phyloP scores from a whole-genome alignment of 257 asterid species.

The Nemophila menziesii region DNA sequence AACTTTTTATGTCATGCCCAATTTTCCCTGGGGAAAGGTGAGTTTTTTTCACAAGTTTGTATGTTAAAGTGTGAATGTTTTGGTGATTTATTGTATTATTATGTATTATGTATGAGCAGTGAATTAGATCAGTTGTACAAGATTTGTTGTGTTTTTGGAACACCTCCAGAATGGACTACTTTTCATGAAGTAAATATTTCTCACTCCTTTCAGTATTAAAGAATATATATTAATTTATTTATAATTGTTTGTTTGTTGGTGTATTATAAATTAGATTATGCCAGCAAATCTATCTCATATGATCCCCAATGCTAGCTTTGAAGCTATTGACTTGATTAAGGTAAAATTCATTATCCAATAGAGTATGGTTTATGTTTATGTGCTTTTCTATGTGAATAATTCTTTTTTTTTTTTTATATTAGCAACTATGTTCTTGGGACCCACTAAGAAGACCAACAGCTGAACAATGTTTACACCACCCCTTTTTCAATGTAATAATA shows the following conservation, averaged over 20 bases:
- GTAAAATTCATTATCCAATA: conserved; percentile 18
- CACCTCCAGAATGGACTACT: conserved; percentile 73
- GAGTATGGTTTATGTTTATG: background rate
- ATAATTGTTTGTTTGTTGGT: conserved; percentile 16
- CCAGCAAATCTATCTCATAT: conserved; percentile 56
- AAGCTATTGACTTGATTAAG: conserved; percentile 86
- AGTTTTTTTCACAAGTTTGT: conserved; percentile 17
- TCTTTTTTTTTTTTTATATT: conserved; percentile 12
- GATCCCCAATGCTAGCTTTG: conserved; percentile 71
- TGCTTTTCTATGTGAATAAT: background rate
- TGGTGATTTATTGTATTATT: too few relatives aligned
- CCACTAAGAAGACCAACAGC: conserved; percentile 89
- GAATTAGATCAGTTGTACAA: conserved; percentile 91
- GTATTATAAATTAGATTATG: conserved; percentile 29
- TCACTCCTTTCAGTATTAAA: too few relatives aligned
- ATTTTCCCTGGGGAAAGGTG: conserved; percentile 98
- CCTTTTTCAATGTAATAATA: conserved; percentile 71
- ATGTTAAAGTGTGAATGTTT: background rate
- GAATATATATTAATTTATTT: conserved; percentile 48
- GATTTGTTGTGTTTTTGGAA: conserved; percentile 83
- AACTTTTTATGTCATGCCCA: conserved; percentile 80
- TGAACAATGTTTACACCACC: conserved; percentile 85
- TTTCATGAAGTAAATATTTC: conserved; percentile 75
- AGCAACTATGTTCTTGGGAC: conserved; percentile 98
- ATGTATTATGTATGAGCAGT: conserved; percentile 32